phyloP scores from a whole-genome alignment of 495 filamentous ascomycete species.

The Aspergillus baeticus region DNA sequence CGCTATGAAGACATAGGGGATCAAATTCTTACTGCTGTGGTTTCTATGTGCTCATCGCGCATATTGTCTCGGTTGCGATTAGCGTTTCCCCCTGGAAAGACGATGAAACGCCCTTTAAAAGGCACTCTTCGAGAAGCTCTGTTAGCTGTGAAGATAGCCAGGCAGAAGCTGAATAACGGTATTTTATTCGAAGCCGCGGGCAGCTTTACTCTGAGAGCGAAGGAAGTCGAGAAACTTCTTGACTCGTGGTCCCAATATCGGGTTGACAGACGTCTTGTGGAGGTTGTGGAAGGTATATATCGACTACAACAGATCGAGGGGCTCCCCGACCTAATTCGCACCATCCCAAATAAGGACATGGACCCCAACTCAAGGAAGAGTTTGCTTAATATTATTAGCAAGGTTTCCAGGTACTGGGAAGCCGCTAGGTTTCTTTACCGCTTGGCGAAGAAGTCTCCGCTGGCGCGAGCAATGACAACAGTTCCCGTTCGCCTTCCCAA shows the following conservation, averaged over 20 bases:
- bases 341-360: conserved; percentile 10
- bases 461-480: conserved; percentile 11
- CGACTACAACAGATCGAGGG: conserved; percentile 7
- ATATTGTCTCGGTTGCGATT: conserved; percentile 14
- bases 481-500: conserved; percentile 9
- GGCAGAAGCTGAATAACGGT: conserved; percentile 1
- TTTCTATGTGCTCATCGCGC: conserved; percentile 14
- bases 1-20: not conserved
- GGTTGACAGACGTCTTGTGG: not conserved
- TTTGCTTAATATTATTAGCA: conserved; percentile 12
- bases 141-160: conserved; percentile 1
- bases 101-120: conserved; percentile 7
- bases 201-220: not conserved
- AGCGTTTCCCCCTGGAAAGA: not conserved
- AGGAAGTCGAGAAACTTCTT: conserved; percentile 10
- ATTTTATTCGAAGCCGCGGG: not conserved
- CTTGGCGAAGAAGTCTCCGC: conserved; percentile 7
- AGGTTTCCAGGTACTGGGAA: conserved; percentile 10
- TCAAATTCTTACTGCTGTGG: not conserved
- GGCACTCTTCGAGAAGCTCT: conserved; percentile 8
- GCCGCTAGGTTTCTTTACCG: conserved; percentile 13
- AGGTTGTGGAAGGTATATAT: conserved; percentile 11
- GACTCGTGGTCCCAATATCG: conserved; percentile 14
- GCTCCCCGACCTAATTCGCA: conserved; percentile 4
- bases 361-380: conserved; percentile 7